Percentiles rank a stretch among this genome's conserved stretches.
Evolutionary conservation across 2,329 filamentous ascomycete genomes (phyloP).

Genomic region (Claviceps fusiformis): DNA sequence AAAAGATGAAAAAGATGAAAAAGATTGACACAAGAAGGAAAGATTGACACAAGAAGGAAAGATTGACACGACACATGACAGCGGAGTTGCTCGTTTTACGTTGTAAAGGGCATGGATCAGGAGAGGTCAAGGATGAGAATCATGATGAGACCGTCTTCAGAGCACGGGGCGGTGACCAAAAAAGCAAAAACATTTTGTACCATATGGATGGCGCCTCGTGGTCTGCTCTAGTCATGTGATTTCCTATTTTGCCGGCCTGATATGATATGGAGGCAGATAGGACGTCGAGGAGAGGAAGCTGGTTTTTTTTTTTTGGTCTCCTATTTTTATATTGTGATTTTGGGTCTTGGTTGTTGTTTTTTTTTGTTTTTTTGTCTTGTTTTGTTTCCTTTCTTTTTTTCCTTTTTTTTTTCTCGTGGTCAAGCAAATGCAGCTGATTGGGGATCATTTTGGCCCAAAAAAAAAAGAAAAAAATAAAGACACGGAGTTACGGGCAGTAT

Average conservation of each 20-base stretch:
- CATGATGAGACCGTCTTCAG: not conserved
- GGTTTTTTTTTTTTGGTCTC: not conserved
- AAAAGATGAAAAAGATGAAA: no score
- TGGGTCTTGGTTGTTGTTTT: no score
- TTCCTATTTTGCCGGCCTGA: not conserved
- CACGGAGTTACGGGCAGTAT: slow-evolving; percentile 1
- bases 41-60: no score
- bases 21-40: no score
- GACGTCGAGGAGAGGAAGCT: not conserved
- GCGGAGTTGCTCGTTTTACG: not conserved
- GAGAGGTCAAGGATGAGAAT: not conserved
- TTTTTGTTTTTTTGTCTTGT: no score
- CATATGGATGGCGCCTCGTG: not conserved
- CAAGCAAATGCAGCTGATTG: not conserved
- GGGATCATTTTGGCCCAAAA: no score
- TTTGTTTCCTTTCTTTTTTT: no score
- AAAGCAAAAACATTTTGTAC: not conserved
- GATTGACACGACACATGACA: not conserved
- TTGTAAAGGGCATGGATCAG: not conserved
- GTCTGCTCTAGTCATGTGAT: not conserved
- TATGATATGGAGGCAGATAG: not conserved
- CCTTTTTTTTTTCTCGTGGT: not conserved
- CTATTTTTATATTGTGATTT: no score
- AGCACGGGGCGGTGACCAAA: not conserved
- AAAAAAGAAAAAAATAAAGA: not conserved